Evolutionary conservation across 352 stramenopile genomes (phyloP), one percentile per base, ranked within the genome.

Genomic region (Phytophthora melonis): DNA sequence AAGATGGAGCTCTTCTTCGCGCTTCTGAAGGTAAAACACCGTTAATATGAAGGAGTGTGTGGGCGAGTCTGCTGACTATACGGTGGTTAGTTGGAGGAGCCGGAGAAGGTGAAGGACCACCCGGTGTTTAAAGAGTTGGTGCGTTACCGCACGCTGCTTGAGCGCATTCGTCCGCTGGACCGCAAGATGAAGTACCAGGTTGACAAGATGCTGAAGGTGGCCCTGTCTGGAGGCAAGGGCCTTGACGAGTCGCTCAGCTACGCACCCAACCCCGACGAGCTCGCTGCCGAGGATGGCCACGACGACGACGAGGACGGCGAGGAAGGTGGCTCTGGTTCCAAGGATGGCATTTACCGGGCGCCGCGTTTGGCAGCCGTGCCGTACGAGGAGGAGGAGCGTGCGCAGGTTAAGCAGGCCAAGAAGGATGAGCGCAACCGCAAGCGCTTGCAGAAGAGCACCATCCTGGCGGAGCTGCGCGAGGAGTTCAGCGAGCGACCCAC

Each of bases 151-250:
- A 95, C 88, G 43, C 71, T 96, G n/a, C 68, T 96, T 30, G 89
- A 96, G 73, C 89, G 89, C 32, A 89, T 96, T 70, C 88, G 89
- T 30, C 90, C 90, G 34, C 77, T 96, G 18, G 90, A 96, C 59
- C 88, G 88, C 55, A 96, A 96, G 77, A 87, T 96, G 77, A 93
- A 93, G 74, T 96, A 96, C 71, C 90, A 96, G 70, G 87, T 96
- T n/a, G 90, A 96, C 78, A 96, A 96, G 70, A 90, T 96, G 85
- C 87, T 95, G 65, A 94, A 95, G 79, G 88, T 95, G 49, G 88
- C 88, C n/a, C 62, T 94, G 9, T 92, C 86, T 19, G 87, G 84
- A 18, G 83, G 84, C 68, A 86, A 92, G 64, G 83, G 87, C 36
- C 58, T 94, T 54, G 88, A 95, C 64, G 88, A 92, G 61, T 91